Evolutionary conservation across 768 basidiomycete genomes (phyloP), one percentile per base, ranked within the genome.

Genomic region (Leccinum longicurvipes): DNA sequence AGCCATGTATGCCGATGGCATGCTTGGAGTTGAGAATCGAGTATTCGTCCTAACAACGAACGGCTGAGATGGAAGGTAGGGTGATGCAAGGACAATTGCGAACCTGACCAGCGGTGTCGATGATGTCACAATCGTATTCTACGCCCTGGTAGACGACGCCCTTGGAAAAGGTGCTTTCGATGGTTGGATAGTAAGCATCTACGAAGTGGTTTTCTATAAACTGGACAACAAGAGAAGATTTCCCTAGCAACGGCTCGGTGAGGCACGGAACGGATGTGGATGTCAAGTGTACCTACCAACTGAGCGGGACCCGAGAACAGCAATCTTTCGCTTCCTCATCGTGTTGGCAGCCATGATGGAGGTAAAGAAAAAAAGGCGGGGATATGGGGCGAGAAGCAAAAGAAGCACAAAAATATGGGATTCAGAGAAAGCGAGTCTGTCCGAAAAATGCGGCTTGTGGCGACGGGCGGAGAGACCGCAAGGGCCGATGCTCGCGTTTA

Each of bases 31-130:
- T 93, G 60, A 99, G 83, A 55, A 95, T 91, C 19, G 93, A 90
- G 76, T 91, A 98, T 72, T 99, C 96, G 67, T 98, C 96, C 93
- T 64, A 49, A 34, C 12, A 25, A 10, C 15, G 47, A 54, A 55
- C 25, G 27, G 50, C 46, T 56, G 24, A 47, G 57, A 59, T 32
- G 55, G 41, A 23, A 44, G 47, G 10, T 24, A 19, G 57, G 7
- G 32, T 32, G 55, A 42, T 41, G 14, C 15, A 27, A 53, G 9
- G 42, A 34, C 41, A 41, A 52, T 6, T 39, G 69, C 83, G 61
- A 54, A 92, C 94, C 84, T 98, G 96, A 27, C 96, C 96, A 50
- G 96, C 96, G 60, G 93, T 96, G 72, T 98, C 96, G 64, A 98
- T 92, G 76, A 98, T 95, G 74, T 96, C 93, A 74, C 94, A 95